Evolutionary conservation across 225 moss, liverwort and hornwort genomes (phyloP).

Genomic region (Neckera pumila): DNA sequence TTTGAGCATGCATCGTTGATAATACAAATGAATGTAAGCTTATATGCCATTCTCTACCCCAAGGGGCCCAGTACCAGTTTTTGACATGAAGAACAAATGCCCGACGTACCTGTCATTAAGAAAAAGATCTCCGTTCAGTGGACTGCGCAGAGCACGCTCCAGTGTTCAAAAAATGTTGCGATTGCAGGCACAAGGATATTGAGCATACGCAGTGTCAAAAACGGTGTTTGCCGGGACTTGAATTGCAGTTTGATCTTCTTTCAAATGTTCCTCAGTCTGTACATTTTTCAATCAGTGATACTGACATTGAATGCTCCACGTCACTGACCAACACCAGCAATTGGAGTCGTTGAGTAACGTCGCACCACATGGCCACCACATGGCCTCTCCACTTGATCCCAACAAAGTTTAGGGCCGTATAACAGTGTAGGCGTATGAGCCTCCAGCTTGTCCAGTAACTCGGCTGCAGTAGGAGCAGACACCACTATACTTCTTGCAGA

Average conservation of each 20-base stretch:
- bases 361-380: conserved; percentile 17
- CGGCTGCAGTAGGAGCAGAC: conserved; percentile 73
- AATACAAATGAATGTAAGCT: not conserved
- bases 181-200: not conserved
- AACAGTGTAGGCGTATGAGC: conserved; percentile 1
- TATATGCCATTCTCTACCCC: too few relatives aligned
- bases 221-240: not conserved
- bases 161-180: not conserved
- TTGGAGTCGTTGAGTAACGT: conserved; percentile 6
- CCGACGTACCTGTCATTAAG: not conserved
- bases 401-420: conserved; percentile 23
- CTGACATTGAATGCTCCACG: not conserved
- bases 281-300: not conserved
- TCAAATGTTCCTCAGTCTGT: not conserved
- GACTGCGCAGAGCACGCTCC: not conserved
- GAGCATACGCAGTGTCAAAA: conserved; percentile 4
- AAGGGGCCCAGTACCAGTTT: too few relatives aligned
- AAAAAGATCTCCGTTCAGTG: not conserved
- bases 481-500: conserved; percentile 65
- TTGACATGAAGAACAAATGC: not conserved
- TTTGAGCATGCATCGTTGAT: not conserved
- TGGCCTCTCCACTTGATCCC: conserved; percentile 31
- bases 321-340: conserved; percentile 26
- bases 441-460: conserved; percentile 82
- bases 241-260: not conserved